Evolutionary conservation across 2,329 filamentous ascomycete genomes (phyloP), one percentile per base, ranked within the genome.

Genomic region (Escovopsis sp.): DNA sequence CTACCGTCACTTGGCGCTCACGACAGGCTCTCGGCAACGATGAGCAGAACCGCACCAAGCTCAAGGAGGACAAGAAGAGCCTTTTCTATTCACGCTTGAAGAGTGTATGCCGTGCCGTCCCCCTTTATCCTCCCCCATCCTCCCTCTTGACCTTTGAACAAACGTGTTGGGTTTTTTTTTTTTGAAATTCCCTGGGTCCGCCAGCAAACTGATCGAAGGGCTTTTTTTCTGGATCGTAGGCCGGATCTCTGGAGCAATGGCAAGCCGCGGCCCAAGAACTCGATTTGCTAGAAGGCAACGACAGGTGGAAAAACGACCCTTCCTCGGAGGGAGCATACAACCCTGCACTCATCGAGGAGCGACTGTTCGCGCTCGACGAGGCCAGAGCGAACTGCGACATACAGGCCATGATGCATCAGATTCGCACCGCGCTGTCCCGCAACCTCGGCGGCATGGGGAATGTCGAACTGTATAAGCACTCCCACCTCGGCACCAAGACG

Each of bases 381-480:
- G 87, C 86, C 12, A 75, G 83, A 5, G 67, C 70, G 10, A 79
- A 72, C 48, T 77, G 78, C 49, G 85, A 95, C 59, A 71, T 86
- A 43, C 73, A 72, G 47, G 70, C 72, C 43, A 91, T 94, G 81
- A 70, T 91, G 54, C 80, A 86, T 54, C 69, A 91, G 33, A 70
- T 94, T 33, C 78, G 88, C 26, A 94, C 86, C 1, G 72, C 83
- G 2, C 63, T 95, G 39, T 85, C 81, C 34, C 79, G 88, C 37
- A 80, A 88, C 52, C 66, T 94, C 9, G 88, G 85, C 7, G 83
- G 82, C 41, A 94, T 95, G 82, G 85, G 84, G 47, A 83, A 87
- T 54, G 72, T 82, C 36, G 73, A 79, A 41, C 69, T 95, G 2
- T 95, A 95, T 63, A 80, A 80, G 43, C 84, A 91, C 57, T 84